Base-by-base conservation (phyloP, 805 yeast genomes). In the Sungouiozyma intestinalis region DNA sequence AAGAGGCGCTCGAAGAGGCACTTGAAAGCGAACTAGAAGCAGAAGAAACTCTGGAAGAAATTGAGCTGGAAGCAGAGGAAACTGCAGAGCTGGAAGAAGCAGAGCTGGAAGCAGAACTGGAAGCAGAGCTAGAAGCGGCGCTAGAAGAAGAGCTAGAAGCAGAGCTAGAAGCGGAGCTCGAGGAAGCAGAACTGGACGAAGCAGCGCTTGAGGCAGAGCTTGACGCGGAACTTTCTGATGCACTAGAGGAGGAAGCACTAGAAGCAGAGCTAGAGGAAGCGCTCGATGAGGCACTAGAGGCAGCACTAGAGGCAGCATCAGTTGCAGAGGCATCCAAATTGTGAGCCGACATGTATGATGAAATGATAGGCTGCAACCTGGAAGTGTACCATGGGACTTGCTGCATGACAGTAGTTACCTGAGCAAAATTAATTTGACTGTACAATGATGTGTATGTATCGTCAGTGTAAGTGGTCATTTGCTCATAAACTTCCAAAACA, bases 371-470 rank as follows among this genome's bases (percentile, higher is more conserved):
- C 16, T 43, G 45, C 34, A 60, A 40, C 49, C 63, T 57, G 21
- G 56, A 42, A 18, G 58, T 46, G 48, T 57, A 64, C 67, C 67
- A 64, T 51, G 68, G 66, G 34, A 64, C 45, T 21, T 54, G 60
- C 14, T 61, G 49, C 41, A 63, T 54, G 41, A 58, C 53, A 5
- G 62, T 42, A 29, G 57, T 52, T 33, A 63, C 62, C 32, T 54
- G 52, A 43, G 42, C 41, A 44, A 56, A 50, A 48, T 64, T 58
- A 39, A 64, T 51, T 40, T 47, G 46, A 16, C 48, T 16, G 53
- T 48, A 63, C 44, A 60, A 51, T 27, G 63, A 48, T 39, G 69
- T 64, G 55, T 60, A 64, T 35, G 56, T 45, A 20, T 59, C 62
- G 43, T 64, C 66, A 20, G 65, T 59, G 49, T 50, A 50, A 35